Percentiles rank a stretch among this genome's conserved stretches.
These are phyloP conservation scores for Dictyostelium brefeldianum DNA, from an alignment of 78 protist genomes.

Conservation along the genomic window DNA sequence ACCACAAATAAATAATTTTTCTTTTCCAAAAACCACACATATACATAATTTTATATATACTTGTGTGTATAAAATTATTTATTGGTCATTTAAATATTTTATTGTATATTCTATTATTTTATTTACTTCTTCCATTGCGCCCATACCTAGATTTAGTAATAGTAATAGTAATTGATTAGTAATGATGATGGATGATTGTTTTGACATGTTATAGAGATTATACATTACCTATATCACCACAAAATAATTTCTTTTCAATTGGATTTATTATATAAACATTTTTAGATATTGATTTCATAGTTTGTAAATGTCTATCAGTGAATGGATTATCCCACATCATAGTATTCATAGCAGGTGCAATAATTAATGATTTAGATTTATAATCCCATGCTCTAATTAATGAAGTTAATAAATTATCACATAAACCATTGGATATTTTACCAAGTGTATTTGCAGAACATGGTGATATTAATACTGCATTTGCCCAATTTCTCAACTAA, in stretches of 20 bases:
- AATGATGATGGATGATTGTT: background rate
- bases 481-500: slow-evolving; percentile 93
- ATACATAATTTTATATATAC: too few species aligned
- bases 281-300: slow-evolving; percentile 7
- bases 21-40: too few species aligned
- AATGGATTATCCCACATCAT: slow-evolving; percentile 95
- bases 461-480: slow-evolving; percentile 93
- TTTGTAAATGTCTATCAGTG: slow-evolving; percentile 83
- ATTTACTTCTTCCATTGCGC: slow-evolving; percentile 38
- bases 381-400: slow-evolving; percentile 91
- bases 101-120: slow-evolving; percentile 9
- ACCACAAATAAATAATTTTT: too few species aligned
- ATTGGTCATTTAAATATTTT: background rate
- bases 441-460: slow-evolving; percentile 96
- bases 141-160: background rate
- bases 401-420: slow-evolving; percentile 91
- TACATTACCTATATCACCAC: slow-evolving; percentile 89
- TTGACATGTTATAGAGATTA: background rate
- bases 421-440: slow-evolving; percentile 89
- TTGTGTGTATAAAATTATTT: too few species aligned
- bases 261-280: slow-evolving; percentile 83
- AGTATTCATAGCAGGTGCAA: slow-evolving; percentile 97
- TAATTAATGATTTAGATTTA: slow-evolving; percentile 64
- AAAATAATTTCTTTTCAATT: slow-evolving; percentile 86
- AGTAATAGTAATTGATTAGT: background rate